Evolutionary conservation across 345 rosid genomes (phyloP).

Genomic region (Hypericum androsaemum): DNA sequence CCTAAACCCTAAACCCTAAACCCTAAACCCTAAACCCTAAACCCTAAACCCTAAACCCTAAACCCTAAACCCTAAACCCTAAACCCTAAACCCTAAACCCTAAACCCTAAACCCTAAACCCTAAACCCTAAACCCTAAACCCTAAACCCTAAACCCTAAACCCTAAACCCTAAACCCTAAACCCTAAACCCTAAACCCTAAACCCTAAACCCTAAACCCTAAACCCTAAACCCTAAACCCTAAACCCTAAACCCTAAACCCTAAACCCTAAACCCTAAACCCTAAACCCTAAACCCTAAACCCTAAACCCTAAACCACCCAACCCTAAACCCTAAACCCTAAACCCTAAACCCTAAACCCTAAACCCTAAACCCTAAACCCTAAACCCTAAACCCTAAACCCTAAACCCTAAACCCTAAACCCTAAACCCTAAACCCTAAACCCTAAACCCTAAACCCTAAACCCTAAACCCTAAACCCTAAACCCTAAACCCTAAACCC

Average conservation of each 20-base stretch:
- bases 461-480: slow-evolving; percentile 5
- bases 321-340: background rate
- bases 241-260: slow-evolving; percentile 9
- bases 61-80: slow-evolving; percentile 10
- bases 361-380: slow-evolving; percentile 5
- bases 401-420: slow-evolving; percentile 6
- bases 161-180: slow-evolving; percentile 1
- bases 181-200: background rate
- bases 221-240: slow-evolving; percentile 8
- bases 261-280: slow-evolving; percentile 8
- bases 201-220: background rate
- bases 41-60: slow-evolving; percentile 10
- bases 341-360: slow-evolving; percentile 3
- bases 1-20: slow-evolving; percentile 22
- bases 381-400: slow-evolving; percentile 1
- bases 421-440: background rate
- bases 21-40: slow-evolving; percentile 22
- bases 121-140: background rate
- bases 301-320: background rate
- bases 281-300: slow-evolving; percentile 6
- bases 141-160: slow-evolving; percentile 1
- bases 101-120: slow-evolving; percentile 14
- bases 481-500: slow-evolving; percentile 4
- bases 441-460: slow-evolving; percentile 7
- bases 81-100: slow-evolving; percentile 7